Evolutionary conservation across 2,329 filamentous ascomycete species (phyloP).

Genomic region (Cladosporium colombiae): DNA sequence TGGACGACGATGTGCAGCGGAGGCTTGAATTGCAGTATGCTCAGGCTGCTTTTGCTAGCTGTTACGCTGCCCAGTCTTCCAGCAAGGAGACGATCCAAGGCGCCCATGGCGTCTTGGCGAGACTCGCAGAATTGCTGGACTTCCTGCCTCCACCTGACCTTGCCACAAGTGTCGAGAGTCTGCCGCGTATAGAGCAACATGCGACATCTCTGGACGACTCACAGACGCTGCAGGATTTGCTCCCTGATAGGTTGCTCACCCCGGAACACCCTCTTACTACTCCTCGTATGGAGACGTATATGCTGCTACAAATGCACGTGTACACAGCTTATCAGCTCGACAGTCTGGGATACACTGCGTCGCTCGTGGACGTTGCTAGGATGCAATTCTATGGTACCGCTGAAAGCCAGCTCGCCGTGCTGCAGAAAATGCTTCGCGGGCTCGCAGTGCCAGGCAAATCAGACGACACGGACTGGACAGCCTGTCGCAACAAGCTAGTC

Average conservation of each 20-base stretch:
- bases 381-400: slow-evolving; percentile 64
- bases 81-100: slow-evolving; percentile 60
- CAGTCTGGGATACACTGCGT: slow-evolving; percentile 43
- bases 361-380: slow-evolving; percentile 52
- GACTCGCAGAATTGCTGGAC: slow-evolving; percentile 62
- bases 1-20: slow-evolving; percentile 61
- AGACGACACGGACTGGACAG: slow-evolving; percentile 66
- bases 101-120: slow-evolving; percentile 61
- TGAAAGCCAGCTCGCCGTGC: slow-evolving; percentile 63
- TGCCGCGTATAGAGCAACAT: slow-evolving; percentile 46
- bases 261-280: slow-evolving; percentile 65
- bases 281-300: slow-evolving; percentile 57
- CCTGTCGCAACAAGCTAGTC: slow-evolving; percentile 63
- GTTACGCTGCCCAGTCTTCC: slow-evolving; percentile 65
- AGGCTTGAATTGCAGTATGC: slow-evolving; percentile 66
- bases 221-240: slow-evolving; percentile 35
- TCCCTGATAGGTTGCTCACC: slow-evolving; percentile 53
- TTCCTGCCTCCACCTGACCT: slow-evolving; percentile 58
- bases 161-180: slow-evolving; percentile 42
- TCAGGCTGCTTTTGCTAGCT: slow-evolving; percentile 65
- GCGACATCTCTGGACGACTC: slow-evolving; percentile 38
- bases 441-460: slow-evolving; percentile 49
- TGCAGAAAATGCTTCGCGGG: slow-evolving; percentile 60
- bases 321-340: slow-evolving; percentile 49
- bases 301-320: slow-evolving; percentile 64